Evolutionary conservation across 1,284 basidiomycete species (phyloP).

Genomic region (Leccinum griseonigrum): DNA sequence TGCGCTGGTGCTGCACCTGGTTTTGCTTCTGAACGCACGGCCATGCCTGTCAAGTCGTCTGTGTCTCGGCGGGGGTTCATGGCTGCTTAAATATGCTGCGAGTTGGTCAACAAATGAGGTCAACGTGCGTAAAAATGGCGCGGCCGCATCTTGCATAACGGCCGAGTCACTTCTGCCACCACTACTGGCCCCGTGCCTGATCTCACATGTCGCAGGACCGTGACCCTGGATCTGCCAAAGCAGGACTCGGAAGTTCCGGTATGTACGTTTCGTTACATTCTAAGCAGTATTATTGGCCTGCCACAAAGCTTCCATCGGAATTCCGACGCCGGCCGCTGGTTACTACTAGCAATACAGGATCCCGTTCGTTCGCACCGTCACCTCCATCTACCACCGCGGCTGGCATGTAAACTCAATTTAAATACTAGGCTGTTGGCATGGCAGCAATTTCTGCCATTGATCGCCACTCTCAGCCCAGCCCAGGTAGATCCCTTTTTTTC

Average conservation of each 20-base stretch:
- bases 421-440: background rate
- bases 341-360: background rate
- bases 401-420: background rate
- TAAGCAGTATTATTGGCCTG: background rate
- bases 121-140: conserved; percentile 19
- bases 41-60: conserved; percentile 10
- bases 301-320: background rate
- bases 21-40: conserved; percentile 4
- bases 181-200: conserved; percentile 9
- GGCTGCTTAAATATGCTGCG: conserved; percentile 14
- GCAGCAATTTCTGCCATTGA: background rate
- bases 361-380: background rate
- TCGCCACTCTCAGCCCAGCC: background rate
- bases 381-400: background rate
- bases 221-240: conserved; percentile 1
- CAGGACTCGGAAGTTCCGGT: background rate
- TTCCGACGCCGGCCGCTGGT: background rate
- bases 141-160: conserved; percentile 2
- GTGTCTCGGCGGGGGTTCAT: background rate
- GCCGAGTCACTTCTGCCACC: background rate
- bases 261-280: background rate
- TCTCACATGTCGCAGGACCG: background rate
- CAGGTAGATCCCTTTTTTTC: background rate
- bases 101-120: conserved; percentile 9
- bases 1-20: conserved; percentile 9